Base-by-base conservation (phyloP, 2,329 filamentous ascomycete genomes). In the Fusarium algeriense region DNA sequence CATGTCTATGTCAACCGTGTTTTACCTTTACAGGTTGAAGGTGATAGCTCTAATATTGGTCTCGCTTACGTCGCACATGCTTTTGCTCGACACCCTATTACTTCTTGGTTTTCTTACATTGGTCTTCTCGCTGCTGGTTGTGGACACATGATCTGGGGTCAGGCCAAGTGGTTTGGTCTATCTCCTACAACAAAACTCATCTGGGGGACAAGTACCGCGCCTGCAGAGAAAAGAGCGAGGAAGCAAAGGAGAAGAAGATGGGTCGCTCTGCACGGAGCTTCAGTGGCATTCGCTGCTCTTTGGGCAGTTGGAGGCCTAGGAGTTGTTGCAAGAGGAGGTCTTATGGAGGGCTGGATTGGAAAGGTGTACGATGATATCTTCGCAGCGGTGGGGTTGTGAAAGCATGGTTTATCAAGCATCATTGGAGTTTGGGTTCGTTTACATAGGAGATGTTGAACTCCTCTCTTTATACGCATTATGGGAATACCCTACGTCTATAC, bases 241-340 rank as follows among this genome's bases (percentile, higher is more conserved):
- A 80, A 86, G 68, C 83, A 84, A 64, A 86, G 88, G 78, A 90
- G 90, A 78, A 86, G 89, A 77, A 88, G 88, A 75, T 92, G 92
- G 89, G 89, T 93, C 82, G 80, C 85, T 4, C 85, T 97, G 60
- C 94, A 97, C 77, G 90, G 86, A 0, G 79, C 90, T 57, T 87
- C 88, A 2, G 84, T 86, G 0, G 81, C 85, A 0, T 79, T 91
- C 5, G 86, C 90, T 11, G 86, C 83, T 0, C 60, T 94, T n/a
- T 98, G 95, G 95, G 89, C 95, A 55, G 90, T 91, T 0, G 95
- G 95, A 6, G 92, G 93, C 0, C 80, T 98, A 37, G 93, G 92
- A 0, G 85, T 97, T 19, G 89, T 97, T 12, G 94, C 91, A 5
- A 86, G 88, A 68, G 92, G 88, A 3, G 94, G 94, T 0, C 80